These are phyloP conservation scores for Tetrapisispora arboricola DNA, from an alignment of 805 yeast species.

Conservation along the genomic window DNA sequence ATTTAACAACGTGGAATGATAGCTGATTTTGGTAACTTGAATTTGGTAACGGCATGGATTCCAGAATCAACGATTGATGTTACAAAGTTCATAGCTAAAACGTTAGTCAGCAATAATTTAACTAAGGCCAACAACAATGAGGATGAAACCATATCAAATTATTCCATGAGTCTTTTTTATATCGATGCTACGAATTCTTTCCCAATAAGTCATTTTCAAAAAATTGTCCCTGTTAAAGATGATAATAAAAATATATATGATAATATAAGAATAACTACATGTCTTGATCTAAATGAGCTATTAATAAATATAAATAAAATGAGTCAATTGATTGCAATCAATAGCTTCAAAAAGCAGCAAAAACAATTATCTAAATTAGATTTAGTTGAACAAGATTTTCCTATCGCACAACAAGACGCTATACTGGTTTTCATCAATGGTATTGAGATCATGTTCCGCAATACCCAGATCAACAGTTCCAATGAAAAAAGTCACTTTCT, in stretches of 20 bases:
- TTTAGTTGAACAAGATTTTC: neutral
- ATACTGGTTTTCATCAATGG: conserved; percentile 14
- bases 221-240: conserved; percentile 9
- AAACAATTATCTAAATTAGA: neutral
- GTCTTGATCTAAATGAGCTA: conserved; percentile 22
- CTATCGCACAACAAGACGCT: neutral
- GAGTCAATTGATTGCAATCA: conserved; percentile 1
- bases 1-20: neutral
- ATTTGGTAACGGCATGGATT: conserved; percentile 10
- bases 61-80: conserved; percentile 6
- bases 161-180: conserved; percentile 15
- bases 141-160: neutral
- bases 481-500: conserved; percentile 13
- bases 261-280: conserved; percentile 18
- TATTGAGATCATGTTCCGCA: conserved; percentile 22
- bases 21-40: conserved; percentile 3
- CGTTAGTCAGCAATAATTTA: neutral
- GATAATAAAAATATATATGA: conserved; percentile 16
- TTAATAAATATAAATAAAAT: conserved; percentile 9
- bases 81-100: conserved; percentile 7
- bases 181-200: conserved; percentile 26
- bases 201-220: conserved; percentile 20
- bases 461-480: conserved; percentile 14
- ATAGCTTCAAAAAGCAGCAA: conserved; percentile 1
- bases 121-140: neutral